Evolutionary conservation across 2,329 filamentous ascomycete species (phyloP).

Genomic region (Drechslerella coelobrocha): DNA sequence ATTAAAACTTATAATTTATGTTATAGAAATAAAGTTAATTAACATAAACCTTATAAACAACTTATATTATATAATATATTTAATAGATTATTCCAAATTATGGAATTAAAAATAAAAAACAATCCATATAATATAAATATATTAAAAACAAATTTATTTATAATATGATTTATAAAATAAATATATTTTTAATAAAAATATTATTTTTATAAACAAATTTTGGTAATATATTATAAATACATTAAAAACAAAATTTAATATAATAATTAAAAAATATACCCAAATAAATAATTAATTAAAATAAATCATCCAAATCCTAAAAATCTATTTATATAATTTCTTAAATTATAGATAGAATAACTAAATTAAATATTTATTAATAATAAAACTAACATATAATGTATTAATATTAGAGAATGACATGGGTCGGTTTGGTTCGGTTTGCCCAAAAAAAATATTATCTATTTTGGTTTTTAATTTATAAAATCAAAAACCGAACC

Average conservation of each 20-base stretch:
- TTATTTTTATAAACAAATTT: not conserved
- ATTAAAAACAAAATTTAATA: conserved; percentile 1
- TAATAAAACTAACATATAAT: not conserved
- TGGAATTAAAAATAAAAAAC: not conserved
- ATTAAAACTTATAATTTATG: not conserved
- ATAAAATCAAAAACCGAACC: too few relatives aligned
- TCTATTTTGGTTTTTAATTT: too few relatives aligned
- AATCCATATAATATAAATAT: not conserved
- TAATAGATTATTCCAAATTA: not conserved
- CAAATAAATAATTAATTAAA: not conserved
- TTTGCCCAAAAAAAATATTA: too few relatives aligned
- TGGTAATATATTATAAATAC: conserved; percentile 15
- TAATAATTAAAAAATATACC: not conserved
- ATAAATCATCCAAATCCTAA: not conserved
- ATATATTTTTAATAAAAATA: not conserved
- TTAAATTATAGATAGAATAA: not conserved
- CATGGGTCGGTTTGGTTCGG: too few relatives aligned
- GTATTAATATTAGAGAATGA: too few relatives aligned
- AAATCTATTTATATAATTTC: not conserved
- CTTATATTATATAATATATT: not conserved
- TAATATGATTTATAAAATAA: too few relatives aligned
- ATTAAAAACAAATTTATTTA: not conserved
- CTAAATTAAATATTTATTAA: not conserved
- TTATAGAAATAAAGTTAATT: not conserved
- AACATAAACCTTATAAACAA: not conserved